A percentile compares a stretch with the other conserved stretches of the same genome.
Evolutionary conservation across 305 asterid genomes (phyloP).

Genomic region (Withania somnifera): DNA sequence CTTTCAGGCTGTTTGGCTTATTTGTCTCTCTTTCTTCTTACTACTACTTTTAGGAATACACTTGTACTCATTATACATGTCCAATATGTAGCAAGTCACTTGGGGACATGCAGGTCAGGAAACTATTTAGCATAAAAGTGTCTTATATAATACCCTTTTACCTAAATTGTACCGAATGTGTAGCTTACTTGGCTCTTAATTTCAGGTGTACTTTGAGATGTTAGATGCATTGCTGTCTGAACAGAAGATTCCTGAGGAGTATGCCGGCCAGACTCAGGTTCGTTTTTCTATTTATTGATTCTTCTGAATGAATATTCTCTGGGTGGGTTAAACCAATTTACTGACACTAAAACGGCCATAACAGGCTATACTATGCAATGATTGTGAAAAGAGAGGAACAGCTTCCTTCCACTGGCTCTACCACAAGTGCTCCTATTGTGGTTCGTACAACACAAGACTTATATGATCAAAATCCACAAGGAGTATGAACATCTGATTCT

Average conservation of each 20-base stretch:
- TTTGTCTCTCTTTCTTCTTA: constrained; percentile 8
- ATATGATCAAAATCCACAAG: constrained; percentile 28
- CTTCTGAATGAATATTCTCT: neutral
- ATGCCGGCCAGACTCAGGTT: constrained; percentile 66
- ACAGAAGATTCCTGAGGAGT: constrained; percentile 78
- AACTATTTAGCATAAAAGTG: neutral
- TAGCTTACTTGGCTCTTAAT: neutral
- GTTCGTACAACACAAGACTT: constrained; percentile 79
- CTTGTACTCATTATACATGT: constrained; percentile 68
- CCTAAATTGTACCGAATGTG: neutral
- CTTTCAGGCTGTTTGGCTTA: constrained; percentile 1
- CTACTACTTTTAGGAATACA: constrained; percentile 50
- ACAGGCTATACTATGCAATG: constrained; percentile 85
- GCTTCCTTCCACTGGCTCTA: constrained; percentile 72
- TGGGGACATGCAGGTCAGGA: constrained; percentile 80
- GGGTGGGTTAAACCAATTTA: neutral
- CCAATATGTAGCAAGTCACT: constrained; percentile 93
- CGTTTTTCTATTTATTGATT: neutral
- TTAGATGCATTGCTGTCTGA: constrained; percentile 78
- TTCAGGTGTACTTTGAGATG: constrained; percentile 78
- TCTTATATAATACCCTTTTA: neutral
- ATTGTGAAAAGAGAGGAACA: constrained; percentile 65
- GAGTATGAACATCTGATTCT: constrained; percentile 7
- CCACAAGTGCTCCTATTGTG: constrained; percentile 74
- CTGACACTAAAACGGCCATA: neutral